A percentile compares a stretch with the other conserved stretches of the same genome.
Evolutionary conservation across 2,329 filamentous ascomycete species (phyloP).

Genomic region (Nemania bipapillata): DNA sequence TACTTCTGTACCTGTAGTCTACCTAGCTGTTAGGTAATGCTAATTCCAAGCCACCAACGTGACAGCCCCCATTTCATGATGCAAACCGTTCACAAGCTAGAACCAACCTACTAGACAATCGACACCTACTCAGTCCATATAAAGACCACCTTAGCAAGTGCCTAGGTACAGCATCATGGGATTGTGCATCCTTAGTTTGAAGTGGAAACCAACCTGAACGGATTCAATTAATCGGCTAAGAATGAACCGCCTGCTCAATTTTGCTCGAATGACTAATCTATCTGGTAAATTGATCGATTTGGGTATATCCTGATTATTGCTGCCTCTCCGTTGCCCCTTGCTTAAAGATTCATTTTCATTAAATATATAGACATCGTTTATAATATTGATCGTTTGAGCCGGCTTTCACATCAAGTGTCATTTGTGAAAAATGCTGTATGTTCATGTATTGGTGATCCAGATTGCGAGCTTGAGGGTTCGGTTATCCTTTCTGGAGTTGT

Average conservation of each 20-base stretch:
- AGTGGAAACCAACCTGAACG: not conserved
- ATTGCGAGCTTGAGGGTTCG: not conserved
- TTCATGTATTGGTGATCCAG: constrained; percentile 2
- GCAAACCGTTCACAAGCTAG: too few species aligned
- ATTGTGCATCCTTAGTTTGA: not conserved
- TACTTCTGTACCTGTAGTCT: too few species aligned
- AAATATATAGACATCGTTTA: constrained; percentile 13
- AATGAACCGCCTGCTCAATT: not conserved
- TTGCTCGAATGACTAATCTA: constrained; percentile 8
- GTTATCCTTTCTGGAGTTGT: not conserved
- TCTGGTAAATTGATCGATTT: constrained; percentile 4
- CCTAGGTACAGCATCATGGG: not conserved
- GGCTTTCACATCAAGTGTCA: not conserved
- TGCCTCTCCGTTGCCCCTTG: not conserved
- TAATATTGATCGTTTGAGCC: constrained; percentile 10
- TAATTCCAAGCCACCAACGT: too few species aligned
- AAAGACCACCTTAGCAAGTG: too few species aligned
- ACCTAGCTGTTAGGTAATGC: too few species aligned
- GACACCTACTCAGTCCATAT: too few species aligned
- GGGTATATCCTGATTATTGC: constrained; percentile 21
- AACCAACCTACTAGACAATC: not conserved
- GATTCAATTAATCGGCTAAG: constrained; percentile 1
- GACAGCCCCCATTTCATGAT: too few species aligned
- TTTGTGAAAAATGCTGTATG: constrained; percentile 2
- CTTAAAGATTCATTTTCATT: constrained; percentile 17